A percentile compares a stretch with the other conserved stretches of the same genome.
Conservation (phyloP, 2,329 filamentous ascomycete genomes). For the Aspergillus niger region DNA sequence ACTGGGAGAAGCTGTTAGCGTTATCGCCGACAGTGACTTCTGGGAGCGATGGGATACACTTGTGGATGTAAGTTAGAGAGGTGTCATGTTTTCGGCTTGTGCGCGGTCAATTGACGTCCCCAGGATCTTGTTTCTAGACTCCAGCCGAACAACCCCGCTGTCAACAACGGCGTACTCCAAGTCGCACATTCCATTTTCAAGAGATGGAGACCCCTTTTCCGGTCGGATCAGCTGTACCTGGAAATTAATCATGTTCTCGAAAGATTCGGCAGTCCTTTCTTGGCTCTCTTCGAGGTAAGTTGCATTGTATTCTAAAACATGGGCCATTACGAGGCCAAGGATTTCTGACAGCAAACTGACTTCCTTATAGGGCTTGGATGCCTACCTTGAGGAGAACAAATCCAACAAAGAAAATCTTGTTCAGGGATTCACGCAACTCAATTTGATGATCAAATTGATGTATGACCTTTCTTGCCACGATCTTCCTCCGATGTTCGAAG, state of each 20-base stretch:
- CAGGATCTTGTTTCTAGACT: constrained; percentile 86
- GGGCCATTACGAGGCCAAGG: neutral
- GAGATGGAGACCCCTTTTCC: constrained; percentile 90
- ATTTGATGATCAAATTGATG: constrained; percentile 86
- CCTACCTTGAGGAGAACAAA: constrained; percentile 69
- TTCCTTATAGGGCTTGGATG: constrained; percentile 48
- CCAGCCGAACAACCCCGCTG: constrained; percentile 74
- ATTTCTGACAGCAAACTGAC: neutral
- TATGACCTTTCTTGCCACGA: constrained; percentile 98
- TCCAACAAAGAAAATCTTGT: constrained; percentile 73
- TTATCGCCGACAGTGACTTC: constrained; percentile 97
- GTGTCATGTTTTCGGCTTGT: neutral
- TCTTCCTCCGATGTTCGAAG: constrained; percentile 90
- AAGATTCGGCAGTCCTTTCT: constrained; percentile 81
- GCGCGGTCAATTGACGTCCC: constrained; percentile 14
- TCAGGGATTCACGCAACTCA: constrained; percentile 80
- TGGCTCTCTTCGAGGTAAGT: constrained; percentile 73
- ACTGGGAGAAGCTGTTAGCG: constrained; percentile 92
- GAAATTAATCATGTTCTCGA: constrained; percentile 95
- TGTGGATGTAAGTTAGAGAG: constrained; percentile 64
- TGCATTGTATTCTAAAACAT: neutral
- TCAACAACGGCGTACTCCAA: constrained; percentile 92
- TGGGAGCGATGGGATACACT: constrained; percentile 96
- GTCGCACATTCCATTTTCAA: constrained; percentile 98
- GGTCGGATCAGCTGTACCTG: constrained; percentile 86